phyloP scores from a whole-genome alignment of 1,284 basidiomycete species.

The Coriolopsis trogii region DNA sequence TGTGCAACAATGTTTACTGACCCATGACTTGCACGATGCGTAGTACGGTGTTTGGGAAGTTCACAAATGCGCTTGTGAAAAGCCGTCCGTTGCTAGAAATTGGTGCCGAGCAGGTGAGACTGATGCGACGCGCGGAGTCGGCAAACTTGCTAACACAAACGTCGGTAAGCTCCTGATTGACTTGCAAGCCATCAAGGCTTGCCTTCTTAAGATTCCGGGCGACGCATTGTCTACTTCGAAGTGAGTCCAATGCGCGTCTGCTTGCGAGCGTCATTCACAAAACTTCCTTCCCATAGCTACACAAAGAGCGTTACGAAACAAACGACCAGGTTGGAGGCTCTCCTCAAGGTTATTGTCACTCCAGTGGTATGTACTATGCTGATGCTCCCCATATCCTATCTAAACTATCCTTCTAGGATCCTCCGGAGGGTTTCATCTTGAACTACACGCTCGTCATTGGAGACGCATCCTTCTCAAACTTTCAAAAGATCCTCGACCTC shows the following conservation, averaged over 20 bases:
- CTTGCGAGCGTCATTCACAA: slow-evolving; percentile 1
- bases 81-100: slow-evolving; percentile 88
- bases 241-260: slow-evolving; percentile 40
- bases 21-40: slow-evolving; percentile 1
- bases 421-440: slow-evolving; percentile 90
- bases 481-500: slow-evolving; percentile 98
- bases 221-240: slow-evolving; percentile 59
- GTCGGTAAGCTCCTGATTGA: slow-evolving; percentile 81
- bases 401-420: slow-evolving; percentile 57
- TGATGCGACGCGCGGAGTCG: too few relatives aligned
- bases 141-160: slow-evolving; percentile 22
- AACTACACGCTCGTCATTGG: slow-evolving; percentile 93
- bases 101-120: slow-evolving; percentile 86
- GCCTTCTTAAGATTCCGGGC: slow-evolving; percentile 82
- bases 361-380: slow-evolving; percentile 65
- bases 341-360: slow-evolving; percentile 93
- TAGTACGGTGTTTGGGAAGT: slow-evolving; percentile 82
- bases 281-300: slow-evolving; percentile 54
- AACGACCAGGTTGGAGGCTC: slow-evolving; percentile 81
- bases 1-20: neutral
- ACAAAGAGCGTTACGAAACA: slow-evolving; percentile 80
- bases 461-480: slow-evolving; percentile 92
- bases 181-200: slow-evolving; percentile 85
- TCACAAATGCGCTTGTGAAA: slow-evolving; percentile 85
- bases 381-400: neutral